Evolutionary conservation across 176 grass and related monocot species (phyloP).

Genomic region (Avena insularis): DNA sequence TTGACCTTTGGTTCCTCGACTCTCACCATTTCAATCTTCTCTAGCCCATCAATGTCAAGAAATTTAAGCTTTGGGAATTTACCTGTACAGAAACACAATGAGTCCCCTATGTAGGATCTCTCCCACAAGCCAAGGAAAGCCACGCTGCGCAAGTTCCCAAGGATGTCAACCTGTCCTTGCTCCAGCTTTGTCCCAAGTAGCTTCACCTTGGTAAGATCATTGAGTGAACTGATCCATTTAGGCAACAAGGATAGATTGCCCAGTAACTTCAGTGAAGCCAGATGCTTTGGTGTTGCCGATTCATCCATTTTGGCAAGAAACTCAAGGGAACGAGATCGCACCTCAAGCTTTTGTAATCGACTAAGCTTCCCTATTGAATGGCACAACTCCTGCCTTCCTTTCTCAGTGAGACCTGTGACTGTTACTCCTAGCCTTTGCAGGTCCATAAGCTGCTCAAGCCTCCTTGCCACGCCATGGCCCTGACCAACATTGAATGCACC

Average conservation of each 20-base stretch:
- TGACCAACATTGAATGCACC: constrained; percentile 26
- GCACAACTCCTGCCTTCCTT: constrained; percentile 37
- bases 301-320: constrained; percentile 27
- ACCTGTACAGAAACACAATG: neutral
- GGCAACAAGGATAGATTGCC: constrained; percentile 36
- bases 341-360: constrained; percentile 36
- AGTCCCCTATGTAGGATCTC: constrained; percentile 24
- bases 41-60: neutral
- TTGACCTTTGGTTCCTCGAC: neutral
- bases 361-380: constrained; percentile 37
- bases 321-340: neutral
- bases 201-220: constrained; percentile 46
- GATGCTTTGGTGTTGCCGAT: constrained; percentile 23
- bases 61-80: constrained; percentile 52
- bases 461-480: constrained; percentile 22
- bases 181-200: constrained; percentile 26
- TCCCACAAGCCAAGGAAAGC: constrained; percentile 38
- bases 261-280: constrained; percentile 30
- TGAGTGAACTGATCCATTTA: constrained; percentile 33
- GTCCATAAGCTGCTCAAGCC: constrained; percentile 30
- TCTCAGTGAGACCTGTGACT: neutral
- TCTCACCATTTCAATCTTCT: neutral
- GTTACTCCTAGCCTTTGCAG: constrained; percentile 37
- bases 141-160: constrained; percentile 32
- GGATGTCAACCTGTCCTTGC: constrained; percentile 32